Evolutionary conservation across 345 rosid genomes (phyloP).

Genomic region (Pugionium cornutum): DNA sequence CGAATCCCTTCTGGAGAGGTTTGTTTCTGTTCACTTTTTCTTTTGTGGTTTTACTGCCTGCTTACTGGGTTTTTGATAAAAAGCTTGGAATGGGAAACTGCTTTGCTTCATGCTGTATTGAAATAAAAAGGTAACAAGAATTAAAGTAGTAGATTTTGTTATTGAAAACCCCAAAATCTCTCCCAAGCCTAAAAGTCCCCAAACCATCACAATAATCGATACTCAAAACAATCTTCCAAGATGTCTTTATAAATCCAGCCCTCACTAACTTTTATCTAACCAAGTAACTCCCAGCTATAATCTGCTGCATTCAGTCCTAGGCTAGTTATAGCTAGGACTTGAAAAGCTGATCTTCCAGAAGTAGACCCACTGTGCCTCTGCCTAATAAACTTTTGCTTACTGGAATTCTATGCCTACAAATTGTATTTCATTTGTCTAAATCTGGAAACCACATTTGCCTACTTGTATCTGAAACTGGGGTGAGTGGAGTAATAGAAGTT

Average conservation of each 20-base stretch:
- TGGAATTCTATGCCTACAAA: not conserved
- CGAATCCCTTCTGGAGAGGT: constrained; percentile 90
- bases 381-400: not conserved
- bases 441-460: not conserved
- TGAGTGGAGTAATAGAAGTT: not conserved
- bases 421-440: not conserved
- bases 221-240: no score
- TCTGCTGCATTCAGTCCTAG: constrained; percentile 1
- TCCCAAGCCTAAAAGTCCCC: not conserved
- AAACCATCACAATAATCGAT: not conserved
- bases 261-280: not conserved
- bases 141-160: constrained; percentile 7
- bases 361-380: not conserved
- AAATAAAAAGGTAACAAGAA: not conserved
- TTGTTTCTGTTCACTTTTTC: constrained; percentile 19
- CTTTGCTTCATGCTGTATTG: not conserved
- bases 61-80: not conserved
- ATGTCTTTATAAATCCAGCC: not conserved
- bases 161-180: not conserved
- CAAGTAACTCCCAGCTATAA: not conserved
- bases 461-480: constrained; percentile 3
- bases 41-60: constrained; percentile 1
- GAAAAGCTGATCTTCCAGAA: not conserved
- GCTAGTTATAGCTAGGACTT: constrained; percentile 9
- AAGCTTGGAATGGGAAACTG: not conserved